Evolutionary conservation across 2,329 filamentous ascomycete species (phyloP).

Genomic region (Penicillium sp.): DNA sequence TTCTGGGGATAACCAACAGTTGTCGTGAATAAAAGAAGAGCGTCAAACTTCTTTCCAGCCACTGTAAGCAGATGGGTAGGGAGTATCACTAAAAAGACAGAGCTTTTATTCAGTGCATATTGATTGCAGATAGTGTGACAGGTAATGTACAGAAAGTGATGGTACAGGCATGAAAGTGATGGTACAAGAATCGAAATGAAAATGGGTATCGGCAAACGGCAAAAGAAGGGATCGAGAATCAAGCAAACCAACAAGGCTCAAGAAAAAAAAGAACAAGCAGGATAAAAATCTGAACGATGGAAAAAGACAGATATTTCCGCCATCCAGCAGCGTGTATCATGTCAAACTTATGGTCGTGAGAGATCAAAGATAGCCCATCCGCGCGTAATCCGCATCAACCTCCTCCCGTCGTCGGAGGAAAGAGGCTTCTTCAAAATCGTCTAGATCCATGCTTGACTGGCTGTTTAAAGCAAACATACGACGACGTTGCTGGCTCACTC

Average conservation of each 20-base stretch:
- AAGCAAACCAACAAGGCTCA: no score
- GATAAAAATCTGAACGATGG: no score
- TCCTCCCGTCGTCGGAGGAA: constrained; percentile 51
- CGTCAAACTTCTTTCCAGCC: no score
- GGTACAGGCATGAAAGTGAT: no score
- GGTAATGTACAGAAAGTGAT: no score
- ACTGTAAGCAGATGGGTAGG: no score
- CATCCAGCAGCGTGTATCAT: not conserved
- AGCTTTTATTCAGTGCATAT: no score
- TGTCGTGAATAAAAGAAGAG: no score
- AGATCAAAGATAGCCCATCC: constrained; percentile 41
- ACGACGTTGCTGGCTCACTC: constrained; percentile 33
- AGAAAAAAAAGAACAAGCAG: no score
- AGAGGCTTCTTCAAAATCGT: constrained; percentile 51
- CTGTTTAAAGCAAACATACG: constrained; percentile 21
- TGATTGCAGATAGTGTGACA: not conserved
- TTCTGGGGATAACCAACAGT: no score
- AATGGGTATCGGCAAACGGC: not conserved
- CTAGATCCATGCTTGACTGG: constrained; percentile 34
- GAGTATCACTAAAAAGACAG: no score
- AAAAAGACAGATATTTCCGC: not conserved
- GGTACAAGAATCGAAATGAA: not conserved
- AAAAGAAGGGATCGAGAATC: not conserved
- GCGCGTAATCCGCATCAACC: constrained; percentile 35
- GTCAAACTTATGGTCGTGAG: not conserved